Conservation (phyloP, 2,329 filamentous ascomycete species). For the Incumbomyces lentus region DNA sequence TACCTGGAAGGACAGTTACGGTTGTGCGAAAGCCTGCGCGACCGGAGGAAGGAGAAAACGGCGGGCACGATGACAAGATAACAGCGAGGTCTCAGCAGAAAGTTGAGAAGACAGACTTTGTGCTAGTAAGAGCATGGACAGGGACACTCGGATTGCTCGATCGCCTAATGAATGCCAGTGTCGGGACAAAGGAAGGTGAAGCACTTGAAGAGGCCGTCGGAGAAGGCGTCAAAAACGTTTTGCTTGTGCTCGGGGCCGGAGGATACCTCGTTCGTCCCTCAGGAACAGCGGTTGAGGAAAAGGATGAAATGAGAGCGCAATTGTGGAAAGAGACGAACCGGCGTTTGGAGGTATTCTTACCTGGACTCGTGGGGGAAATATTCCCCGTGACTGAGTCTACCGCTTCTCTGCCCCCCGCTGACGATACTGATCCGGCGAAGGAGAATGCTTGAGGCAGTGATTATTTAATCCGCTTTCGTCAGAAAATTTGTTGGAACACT, state of each 20-base stretch:
- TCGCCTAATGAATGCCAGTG: slow-evolving; percentile 70
- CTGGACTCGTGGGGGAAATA: slow-evolving; percentile 39
- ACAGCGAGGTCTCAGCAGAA: neutral
- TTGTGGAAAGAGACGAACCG: slow-evolving; percentile 54
- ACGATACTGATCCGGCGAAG: no score
- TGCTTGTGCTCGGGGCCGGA: slow-evolving; percentile 87
- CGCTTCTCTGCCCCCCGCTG: no score
- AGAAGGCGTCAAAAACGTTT: slow-evolving; percentile 90
- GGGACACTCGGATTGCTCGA: slow-evolving; percentile 92
- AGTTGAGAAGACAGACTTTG: slow-evolving; percentile 4
- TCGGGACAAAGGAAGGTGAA: slow-evolving; percentile 14
- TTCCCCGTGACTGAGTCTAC: slow-evolving; percentile 9
- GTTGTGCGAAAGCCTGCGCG: neutral
- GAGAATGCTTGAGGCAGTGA: no score
- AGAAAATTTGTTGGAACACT: no score
- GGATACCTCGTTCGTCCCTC: slow-evolving; percentile 52
- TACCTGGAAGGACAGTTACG: slow-evolving; percentile 4
- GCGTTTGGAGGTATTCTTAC: slow-evolving; percentile 50
- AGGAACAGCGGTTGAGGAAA: slow-evolving; percentile 25
- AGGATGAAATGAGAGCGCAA: slow-evolving; percentile 37
- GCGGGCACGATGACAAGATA: neutral
- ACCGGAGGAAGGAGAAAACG: neutral
- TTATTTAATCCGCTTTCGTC: no score
- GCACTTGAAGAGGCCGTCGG: slow-evolving; percentile 81
- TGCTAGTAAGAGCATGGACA: slow-evolving; percentile 54